Conservation (phyloP, 2,329 filamentous ascomycete genomes). For the Fusarium coicis region DNA sequence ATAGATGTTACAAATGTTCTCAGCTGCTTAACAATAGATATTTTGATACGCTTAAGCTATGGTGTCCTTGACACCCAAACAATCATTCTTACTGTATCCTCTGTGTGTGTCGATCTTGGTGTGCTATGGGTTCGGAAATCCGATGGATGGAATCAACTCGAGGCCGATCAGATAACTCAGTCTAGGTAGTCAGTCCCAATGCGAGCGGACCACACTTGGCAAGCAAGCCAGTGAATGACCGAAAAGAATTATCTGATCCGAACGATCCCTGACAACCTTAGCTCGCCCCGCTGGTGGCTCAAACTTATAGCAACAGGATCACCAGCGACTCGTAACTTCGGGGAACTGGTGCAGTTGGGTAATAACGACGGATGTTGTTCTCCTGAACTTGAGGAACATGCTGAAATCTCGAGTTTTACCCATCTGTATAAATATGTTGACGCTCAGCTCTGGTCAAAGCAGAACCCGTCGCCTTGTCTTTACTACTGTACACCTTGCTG, state of each 20-base stretch:
- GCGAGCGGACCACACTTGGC: neutral
- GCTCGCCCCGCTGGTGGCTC: constrained; percentile 3
- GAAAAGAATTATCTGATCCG: constrained; percentile 53
- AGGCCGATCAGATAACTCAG: constrained; percentile 32
- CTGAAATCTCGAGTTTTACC: neutral
- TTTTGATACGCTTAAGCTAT: neutral
- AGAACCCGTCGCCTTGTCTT: neutral
- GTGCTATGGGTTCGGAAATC: neutral
- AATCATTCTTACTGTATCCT: neutral
- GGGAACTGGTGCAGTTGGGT: neutral
- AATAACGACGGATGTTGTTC: neutral
- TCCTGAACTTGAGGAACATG: neutral
- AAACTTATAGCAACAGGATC: neutral
- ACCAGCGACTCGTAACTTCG: neutral
- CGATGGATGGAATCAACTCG: neutral
- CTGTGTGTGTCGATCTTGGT: constrained; percentile 1
- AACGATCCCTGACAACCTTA: constrained; percentile 20
- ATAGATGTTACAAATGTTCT: neutral
- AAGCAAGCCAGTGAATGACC: constrained; percentile 2
- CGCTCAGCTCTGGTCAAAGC: neutral
- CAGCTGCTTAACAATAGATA: neutral
- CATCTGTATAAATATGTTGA: neutral
- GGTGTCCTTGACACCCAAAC: neutral
- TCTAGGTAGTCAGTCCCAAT: neutral
- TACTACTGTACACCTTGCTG: neutral